Evolutionary conservation across 257 asterid species (phyloP).

Genomic region (Verbena officinalis): DNA sequence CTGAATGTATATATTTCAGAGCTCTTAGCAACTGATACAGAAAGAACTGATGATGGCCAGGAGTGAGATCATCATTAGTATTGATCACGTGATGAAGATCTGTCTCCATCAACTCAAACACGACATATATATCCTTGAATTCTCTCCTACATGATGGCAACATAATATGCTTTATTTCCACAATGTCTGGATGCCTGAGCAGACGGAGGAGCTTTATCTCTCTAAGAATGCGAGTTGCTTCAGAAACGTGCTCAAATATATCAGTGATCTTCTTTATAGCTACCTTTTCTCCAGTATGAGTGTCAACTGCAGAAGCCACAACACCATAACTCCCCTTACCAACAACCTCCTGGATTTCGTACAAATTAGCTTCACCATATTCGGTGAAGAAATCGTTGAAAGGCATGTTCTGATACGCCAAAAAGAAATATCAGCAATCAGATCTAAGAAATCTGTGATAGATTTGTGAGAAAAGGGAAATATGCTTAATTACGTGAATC

Average conservation of each 20-base stretch:
- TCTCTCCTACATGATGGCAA: slow-evolving; percentile 94
- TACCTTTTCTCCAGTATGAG: slow-evolving; percentile 95
- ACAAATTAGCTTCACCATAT: slow-evolving; percentile 88
- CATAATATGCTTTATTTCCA: slow-evolving; percentile 92
- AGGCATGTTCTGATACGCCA: slow-evolving; percentile 60
- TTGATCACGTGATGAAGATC: slow-evolving; percentile 95
- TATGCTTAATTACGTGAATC: slow-evolving; percentile 36
- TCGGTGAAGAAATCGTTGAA: slow-evolving; percentile 91
- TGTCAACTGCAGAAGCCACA: slow-evolving; percentile 95
- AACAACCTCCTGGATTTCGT: slow-evolving; percentile 91
- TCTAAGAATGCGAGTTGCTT: slow-evolving; percentile 94
- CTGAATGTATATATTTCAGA: slow-evolving; percentile 88
- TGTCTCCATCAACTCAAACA: slow-evolving; percentile 98
- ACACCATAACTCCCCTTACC: slow-evolving; percentile 99
- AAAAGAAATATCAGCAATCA: slow-evolving; percentile 25
- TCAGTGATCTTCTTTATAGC: slow-evolving; percentile 91
- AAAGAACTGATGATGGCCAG: slow-evolving; percentile 96
- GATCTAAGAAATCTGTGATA: neutral
- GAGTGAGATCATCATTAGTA: slow-evolving; percentile 88
- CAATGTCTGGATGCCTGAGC: slow-evolving; percentile 94
- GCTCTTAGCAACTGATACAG: slow-evolving; percentile 97
- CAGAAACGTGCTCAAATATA: slow-evolving; percentile 92
- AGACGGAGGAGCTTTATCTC: slow-evolving; percentile 93
- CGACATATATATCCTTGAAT: slow-evolving; percentile 93
- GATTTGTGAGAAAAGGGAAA: neutral